phyloP scores from a whole-genome alignment of 257 asterid species.

The Rauvolfia tetraphylla region DNA sequence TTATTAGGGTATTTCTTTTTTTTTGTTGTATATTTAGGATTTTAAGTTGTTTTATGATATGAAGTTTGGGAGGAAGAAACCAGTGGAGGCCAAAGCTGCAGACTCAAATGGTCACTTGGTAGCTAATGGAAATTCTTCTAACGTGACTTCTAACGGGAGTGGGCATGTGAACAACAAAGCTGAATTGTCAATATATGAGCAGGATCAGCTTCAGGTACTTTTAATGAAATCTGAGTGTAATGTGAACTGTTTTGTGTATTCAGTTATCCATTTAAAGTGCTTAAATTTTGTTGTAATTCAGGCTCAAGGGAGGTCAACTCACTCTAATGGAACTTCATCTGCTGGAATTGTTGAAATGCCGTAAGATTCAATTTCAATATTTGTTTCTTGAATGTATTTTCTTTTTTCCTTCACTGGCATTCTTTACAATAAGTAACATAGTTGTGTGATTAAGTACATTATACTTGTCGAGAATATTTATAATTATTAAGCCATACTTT shows the following conservation, averaged over 20 bases:
- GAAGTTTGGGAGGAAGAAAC: conserved; percentile 95
- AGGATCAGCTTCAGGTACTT: conserved; percentile 61
- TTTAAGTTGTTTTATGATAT: conserved; percentile 83
- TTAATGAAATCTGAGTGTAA: background rate
- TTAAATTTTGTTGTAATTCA: conserved; percentile 33
- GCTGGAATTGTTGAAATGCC: conserved; percentile 49
- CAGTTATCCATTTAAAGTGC: conserved; percentile 17
- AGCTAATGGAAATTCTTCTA: conserved; percentile 29
- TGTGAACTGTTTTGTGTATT: background rate
- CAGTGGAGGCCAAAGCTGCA: conserved; percentile 34
- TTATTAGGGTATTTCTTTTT: conserved; percentile 31
- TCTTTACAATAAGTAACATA: background rate
- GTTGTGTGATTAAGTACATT: background rate
- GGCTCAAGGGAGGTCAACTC: conserved; percentile 41
- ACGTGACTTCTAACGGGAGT: conserved; percentile 39
- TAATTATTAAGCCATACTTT: background rate
- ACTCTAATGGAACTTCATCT: conserved; percentile 51
- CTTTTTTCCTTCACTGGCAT: conserved; percentile 5
- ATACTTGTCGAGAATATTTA: background rate
- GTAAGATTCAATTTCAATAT: conserved; percentile 37
- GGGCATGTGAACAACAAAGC: conserved; percentile 45
- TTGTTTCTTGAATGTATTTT: background rate
- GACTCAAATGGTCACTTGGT: conserved; percentile 36
- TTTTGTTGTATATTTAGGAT: conserved; percentile 53
- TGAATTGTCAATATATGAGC: conserved; percentile 84